phyloP scores from a whole-genome alignment of 805 yeast species.

The Danielia oregonensis region DNA sequence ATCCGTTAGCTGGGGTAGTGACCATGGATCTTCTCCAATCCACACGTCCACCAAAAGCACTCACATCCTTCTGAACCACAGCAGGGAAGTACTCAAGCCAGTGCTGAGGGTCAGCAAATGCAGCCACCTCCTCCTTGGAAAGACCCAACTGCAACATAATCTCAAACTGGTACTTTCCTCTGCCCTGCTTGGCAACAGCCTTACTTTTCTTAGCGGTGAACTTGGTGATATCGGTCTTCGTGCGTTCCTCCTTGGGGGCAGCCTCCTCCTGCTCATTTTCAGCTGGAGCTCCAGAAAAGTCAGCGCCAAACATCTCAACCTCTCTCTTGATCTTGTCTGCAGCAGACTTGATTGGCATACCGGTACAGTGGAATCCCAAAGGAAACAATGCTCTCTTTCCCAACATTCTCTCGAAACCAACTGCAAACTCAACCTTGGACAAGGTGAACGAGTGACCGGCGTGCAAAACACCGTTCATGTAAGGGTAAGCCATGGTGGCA shows the following conservation, averaged over 20 bases:
- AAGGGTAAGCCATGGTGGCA: constrained; percentile 96
- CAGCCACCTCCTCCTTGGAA: constrained; percentile 72
- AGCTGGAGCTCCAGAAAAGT: constrained; percentile 65
- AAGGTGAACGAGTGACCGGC: constrained; percentile 97
- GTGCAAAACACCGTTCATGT: constrained; percentile 97
- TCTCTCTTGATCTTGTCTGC: constrained; percentile 95
- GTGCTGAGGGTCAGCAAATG: constrained; percentile 87
- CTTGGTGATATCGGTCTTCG: constrained; percentile 77
- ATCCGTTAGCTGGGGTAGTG: constrained; percentile 93
- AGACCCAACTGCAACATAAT: constrained; percentile 95
- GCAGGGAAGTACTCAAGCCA: constrained; percentile 95
- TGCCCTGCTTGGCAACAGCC: constrained; percentile 90
- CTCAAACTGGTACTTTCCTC: constrained; percentile 92
- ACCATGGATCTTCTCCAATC: constrained; percentile 98
- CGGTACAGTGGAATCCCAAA: constrained; percentile 98
- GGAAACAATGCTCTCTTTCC: constrained; percentile 94
- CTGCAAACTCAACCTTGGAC: constrained; percentile 87
- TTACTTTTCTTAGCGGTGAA: constrained; percentile 91
- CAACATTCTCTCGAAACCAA: constrained; percentile 92
- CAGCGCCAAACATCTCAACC: constrained; percentile 83
- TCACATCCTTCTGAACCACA: constrained; percentile 75
- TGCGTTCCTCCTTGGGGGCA: constrained; percentile 31
- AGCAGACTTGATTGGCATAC: constrained; percentile 95
- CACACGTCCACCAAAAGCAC: constrained; percentile 82
- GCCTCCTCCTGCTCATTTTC: constrained; percentile 49